Evolutionary conservation across 1,284 basidiomycete genomes (phyloP).

Genomic region (Apiotrichum porosum): DNA sequence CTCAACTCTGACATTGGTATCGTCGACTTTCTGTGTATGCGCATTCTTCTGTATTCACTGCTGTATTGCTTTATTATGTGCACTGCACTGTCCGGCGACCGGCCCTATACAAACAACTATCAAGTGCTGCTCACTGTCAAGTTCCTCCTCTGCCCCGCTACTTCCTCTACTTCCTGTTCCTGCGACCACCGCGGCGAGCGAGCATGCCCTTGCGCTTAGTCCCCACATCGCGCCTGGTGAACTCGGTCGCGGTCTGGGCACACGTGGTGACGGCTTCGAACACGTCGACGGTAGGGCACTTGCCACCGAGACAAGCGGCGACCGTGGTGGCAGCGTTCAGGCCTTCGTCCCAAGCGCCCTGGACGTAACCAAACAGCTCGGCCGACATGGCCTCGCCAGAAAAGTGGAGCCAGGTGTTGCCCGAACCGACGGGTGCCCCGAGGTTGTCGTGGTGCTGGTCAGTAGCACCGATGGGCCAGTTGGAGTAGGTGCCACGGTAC

Average conservation of each 20-base stretch:
- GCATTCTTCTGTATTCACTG: too few relatives aligned
- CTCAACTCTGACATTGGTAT: too few relatives aligned
- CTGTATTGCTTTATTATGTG: too few relatives aligned
- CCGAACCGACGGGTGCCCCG: conserved; percentile 11
- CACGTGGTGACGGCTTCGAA: conserved; percentile 10
- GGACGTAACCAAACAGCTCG: conserved; percentile 19
- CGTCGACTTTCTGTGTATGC: too few relatives aligned
- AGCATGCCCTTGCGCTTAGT: too few relatives aligned
- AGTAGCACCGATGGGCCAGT: conserved; percentile 55
- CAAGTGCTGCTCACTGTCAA: too few relatives aligned
- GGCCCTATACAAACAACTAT: too few relatives aligned
- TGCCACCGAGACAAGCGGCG: conserved; percentile 4
- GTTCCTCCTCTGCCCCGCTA: too few relatives aligned
- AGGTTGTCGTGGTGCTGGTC: conserved; percentile 26
- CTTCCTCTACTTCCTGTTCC: too few relatives aligned
- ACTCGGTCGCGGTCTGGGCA: conserved; percentile 4
- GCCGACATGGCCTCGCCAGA: conserved; percentile 15
- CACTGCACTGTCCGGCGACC: too few relatives aligned
- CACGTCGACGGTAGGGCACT: conserved; percentile 1
- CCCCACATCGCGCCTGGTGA: neutral
- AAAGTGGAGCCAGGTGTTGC: conserved; percentile 13
- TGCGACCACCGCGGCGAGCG: too few relatives aligned
- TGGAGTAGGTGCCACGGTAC: conserved; percentile 63
- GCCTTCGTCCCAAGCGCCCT: conserved; percentile 20
- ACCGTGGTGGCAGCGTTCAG: conserved; percentile 5